Evolutionary conservation across 2,329 filamentous ascomycete species (phyloP).

Genomic region (Coniochaeta hoffmannii): DNA sequence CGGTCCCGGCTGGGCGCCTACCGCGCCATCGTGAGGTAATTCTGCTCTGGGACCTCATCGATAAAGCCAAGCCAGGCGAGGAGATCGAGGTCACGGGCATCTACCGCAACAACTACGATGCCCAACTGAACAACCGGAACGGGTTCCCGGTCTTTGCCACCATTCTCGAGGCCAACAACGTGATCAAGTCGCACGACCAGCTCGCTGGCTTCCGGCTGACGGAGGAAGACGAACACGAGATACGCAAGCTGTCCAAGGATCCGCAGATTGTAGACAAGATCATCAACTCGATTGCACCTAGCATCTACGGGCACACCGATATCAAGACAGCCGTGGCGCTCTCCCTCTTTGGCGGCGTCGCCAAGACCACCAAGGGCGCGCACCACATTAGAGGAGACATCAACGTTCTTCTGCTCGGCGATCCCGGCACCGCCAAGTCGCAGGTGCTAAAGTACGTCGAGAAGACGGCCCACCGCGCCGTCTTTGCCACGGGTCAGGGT

Average conservation of each 20-base stretch:
- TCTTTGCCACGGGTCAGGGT: slow-evolving; percentile 96
- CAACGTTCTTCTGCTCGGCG: slow-evolving; percentile 91
- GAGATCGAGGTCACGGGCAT: slow-evolving; percentile 96
- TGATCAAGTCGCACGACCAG: slow-evolving; percentile 95
- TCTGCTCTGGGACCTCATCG: slow-evolving; percentile 92
- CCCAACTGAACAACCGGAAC: slow-evolving; percentile 95
- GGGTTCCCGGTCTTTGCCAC: slow-evolving; percentile 98
- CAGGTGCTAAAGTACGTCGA: slow-evolving; percentile 97
- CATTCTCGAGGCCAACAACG: slow-evolving; percentile 93
- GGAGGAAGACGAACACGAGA: slow-evolving; percentile 88
- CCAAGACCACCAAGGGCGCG: slow-evolving; percentile 81
- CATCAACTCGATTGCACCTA: slow-evolving; percentile 86
- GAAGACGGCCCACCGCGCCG: slow-evolving; percentile 91
- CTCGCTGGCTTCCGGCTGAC: slow-evolving; percentile 93
- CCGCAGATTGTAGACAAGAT: slow-evolving; percentile 90
- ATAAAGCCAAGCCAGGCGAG: slow-evolving; percentile 92
- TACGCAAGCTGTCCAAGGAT: slow-evolving; percentile 80
- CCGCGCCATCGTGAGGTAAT: slow-evolving; percentile 92
- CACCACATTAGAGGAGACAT: slow-evolving; percentile 95
- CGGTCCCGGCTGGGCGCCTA: slow-evolving; percentile 89
- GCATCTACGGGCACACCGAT: slow-evolving; percentile 93
- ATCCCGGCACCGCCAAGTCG: slow-evolving; percentile 96
- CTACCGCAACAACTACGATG: slow-evolving; percentile 97
- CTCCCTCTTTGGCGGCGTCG: slow-evolving; percentile 89
- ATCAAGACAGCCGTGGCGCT: slow-evolving; percentile 96